phyloP scores from a whole-genome alignment of 2,329 filamentous ascomycete species.

The Paraphaeosphaeria sporulosa region DNA sequence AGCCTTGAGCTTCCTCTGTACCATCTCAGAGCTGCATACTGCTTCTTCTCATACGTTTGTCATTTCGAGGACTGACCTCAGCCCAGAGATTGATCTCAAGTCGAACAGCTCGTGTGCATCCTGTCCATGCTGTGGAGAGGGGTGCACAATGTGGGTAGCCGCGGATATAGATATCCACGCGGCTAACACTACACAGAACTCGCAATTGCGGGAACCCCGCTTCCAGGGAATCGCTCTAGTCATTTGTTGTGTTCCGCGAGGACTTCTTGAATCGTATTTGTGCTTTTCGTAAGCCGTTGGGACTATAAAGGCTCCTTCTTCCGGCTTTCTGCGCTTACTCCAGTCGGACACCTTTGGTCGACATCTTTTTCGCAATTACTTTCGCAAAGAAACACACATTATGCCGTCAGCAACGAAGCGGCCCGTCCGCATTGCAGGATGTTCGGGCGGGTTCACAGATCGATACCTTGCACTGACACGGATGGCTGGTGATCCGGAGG shows the following conservation, averaged over 20 bases:
- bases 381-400: neutral
- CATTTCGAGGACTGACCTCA: neutral
- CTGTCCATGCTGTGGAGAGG: no score
- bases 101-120: neutral
- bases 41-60: neutral
- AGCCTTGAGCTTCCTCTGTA: neutral
- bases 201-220: slow-evolving; percentile 1
- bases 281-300: neutral
- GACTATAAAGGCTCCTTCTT: neutral
- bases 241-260: neutral
- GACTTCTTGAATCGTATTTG: neutral
- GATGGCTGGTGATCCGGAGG: slow-evolving; percentile 37
- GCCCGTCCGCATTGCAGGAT: slow-evolving; percentile 42
- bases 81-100: neutral
- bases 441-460: slow-evolving; percentile 51
- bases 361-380: neutral
- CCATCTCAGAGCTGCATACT: neutral
- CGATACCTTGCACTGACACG: slow-evolving; percentile 46
- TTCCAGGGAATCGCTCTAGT: slow-evolving; percentile 2
- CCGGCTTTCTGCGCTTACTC: neutral
- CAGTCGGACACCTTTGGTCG: neutral
- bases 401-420: slow-evolving; percentile 25
- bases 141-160: neutral
- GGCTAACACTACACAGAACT: slow-evolving; percentile 1
- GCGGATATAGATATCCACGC: slow-evolving; percentile 4